These are phyloP conservation scores for Entomortierella parvispora DNA, from an alignment of 192 early-diverging fungal genomes.

Conservation along the genomic window DNA sequence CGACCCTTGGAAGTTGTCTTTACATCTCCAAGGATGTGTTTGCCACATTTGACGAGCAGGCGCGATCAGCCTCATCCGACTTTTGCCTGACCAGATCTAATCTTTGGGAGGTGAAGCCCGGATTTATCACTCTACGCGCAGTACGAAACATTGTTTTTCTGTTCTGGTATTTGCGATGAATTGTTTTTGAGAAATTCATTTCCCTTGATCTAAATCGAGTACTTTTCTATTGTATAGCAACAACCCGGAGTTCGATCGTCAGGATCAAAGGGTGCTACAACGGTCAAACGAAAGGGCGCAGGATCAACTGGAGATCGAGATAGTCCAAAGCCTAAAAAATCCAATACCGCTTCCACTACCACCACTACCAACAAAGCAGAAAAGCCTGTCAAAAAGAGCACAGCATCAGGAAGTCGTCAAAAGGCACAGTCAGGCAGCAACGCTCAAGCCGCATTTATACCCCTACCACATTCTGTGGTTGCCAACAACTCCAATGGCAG, in stretches of 20 bases:
- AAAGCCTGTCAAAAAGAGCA: constrained; percentile 29
- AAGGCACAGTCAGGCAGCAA: constrained; percentile 20
- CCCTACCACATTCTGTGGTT: constrained; percentile 42
- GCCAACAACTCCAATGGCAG: constrained; percentile 24
- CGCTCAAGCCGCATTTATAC: constrained; percentile 33
- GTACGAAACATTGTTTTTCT: constrained; percentile 4
- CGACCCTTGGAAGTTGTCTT: constrained; percentile 70
- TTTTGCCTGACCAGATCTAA: constrained; percentile 67
- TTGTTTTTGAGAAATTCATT: too few relatives aligned
- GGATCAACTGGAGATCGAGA: constrained; percentile 21
- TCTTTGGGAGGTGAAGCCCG: constrained; percentile 69
- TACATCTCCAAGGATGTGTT: constrained; percentile 73
- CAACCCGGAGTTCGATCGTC: constrained; percentile 47
- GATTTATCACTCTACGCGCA: constrained; percentile 45
- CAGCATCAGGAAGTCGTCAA: background rate
- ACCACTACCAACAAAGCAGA: background rate
- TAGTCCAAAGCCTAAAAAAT: constrained; percentile 14
- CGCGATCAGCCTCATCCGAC: constrained; percentile 67
- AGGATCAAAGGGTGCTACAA: constrained; percentile 31
- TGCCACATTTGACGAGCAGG: constrained; percentile 62
- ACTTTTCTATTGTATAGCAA: constrained; percentile 15
- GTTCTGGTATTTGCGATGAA: too few relatives aligned
- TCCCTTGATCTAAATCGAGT: too few relatives aligned
- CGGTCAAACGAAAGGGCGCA: constrained; percentile 34
- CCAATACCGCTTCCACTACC: background rate